Evolutionary conservation across 495 filamentous ascomycete species (phyloP), one percentile per base, ranked within the genome.

Genomic region (Penicillium coprophilum): DNA sequence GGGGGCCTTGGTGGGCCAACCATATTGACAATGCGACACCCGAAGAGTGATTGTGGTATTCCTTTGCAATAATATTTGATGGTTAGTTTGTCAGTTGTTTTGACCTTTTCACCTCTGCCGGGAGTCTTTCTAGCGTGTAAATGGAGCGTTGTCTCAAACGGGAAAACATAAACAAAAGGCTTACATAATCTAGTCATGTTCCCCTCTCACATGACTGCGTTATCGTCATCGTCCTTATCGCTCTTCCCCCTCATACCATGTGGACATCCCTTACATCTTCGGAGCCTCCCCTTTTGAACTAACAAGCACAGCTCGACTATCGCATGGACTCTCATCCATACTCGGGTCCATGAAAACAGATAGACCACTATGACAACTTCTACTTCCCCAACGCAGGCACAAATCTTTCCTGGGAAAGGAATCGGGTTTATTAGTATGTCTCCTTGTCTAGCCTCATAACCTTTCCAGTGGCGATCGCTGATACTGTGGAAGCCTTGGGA

Each of bases 341-440:
- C 0, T 58, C 15, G 8, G 50, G 30, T 38, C 46, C 50, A 44
- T 62, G 53, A 65, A 51, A 60, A 57, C 47, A 31, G 51, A 47
- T 39, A 49, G 52, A 45, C 58, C 53, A 83, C 85, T 80, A 82
- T 81, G 64, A 66, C 70, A 57, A 46, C 41, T 11, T 46, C 52
- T 46, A 46, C 31, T 12, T 32, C 70, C 39, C 48, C 72, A 59
- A 53, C 78, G 75, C 58, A 85, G 38, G 85, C 85, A 45, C 85
- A 87, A 70, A 83, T 96, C 21, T 76, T 87, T 64, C 92, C 92
- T 7, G 86, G 87, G 38, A 84, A 86, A 59, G 87, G 83, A 28
- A 71, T 97, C 34, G 91, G 91, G 19, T 91, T 90, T 61, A 80
- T 96, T 48, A 82, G 90, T 87, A 82, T 63, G 77, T 72, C 17